Evolutionary conservation across 352 stramenopile genomes (phyloP), one percentile per base, ranked within the genome.

Genomic region (Phytopythium boreale): DNA sequence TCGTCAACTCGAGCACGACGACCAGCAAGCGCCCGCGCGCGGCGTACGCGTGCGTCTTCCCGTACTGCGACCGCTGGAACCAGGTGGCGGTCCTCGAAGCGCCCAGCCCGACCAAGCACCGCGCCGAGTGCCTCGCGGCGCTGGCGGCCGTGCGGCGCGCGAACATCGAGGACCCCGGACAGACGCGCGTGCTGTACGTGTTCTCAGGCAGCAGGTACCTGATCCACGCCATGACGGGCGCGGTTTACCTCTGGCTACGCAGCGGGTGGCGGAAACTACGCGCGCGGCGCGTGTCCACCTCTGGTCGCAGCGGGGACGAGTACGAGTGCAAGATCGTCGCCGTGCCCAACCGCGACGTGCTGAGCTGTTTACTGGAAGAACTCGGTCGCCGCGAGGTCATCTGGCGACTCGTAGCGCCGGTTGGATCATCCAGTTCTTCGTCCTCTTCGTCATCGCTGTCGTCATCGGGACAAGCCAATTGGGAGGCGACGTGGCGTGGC

Each of bases 191-290:
- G 19, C 51, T 58, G 6, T 58, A 58, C 29, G 51, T 58, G 4
- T 58, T 58, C n/a, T 58, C 51, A 3, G 24, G 51, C 29, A 58
- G 51, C 51, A 58, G 29, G 51, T 58, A 44, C 51, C 29, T 58
- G 19, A 29, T 58, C 19, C 51, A 58, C 31, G 51, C 51, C 29
- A 58, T 58, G 51, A 58, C 51, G 29, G 51, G 51, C 27, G 51
- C 51, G 0, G 51, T 58, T 2, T 19, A 58, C 29, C 51, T 44
- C 19, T 58, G 51, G 51, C 29, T 58, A 9, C 51, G 51, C 51
- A 58, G n/a, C 31, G 51, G 31, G 10, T 58, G 51, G 51, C 31
- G 51, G 4, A 58, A 58, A n/a, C 51, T 58, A 29, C 27, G 4
- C 5, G 19, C 31, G 19, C 51, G 51, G 12, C 51, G 51, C 29